These are phyloP conservation scores for Phialocephala sp. DNA, from an alignment of 2,329 filamentous ascomycete species.

Conservation along the genomic window DNA sequence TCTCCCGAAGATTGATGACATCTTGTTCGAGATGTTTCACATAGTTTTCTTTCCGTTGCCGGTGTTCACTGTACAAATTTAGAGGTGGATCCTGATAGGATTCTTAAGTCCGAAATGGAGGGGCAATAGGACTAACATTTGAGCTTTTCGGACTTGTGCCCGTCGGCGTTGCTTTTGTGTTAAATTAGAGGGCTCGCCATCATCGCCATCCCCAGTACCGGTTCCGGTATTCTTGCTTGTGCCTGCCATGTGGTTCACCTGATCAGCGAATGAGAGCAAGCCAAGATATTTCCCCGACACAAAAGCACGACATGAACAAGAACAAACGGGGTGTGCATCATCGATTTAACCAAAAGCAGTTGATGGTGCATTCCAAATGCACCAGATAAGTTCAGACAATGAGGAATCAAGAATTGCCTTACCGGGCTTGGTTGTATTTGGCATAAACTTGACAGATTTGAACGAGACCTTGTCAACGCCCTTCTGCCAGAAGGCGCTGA, in stretches of 20 bases:
- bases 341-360: background rate
- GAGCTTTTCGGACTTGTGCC: constrained; percentile 41
- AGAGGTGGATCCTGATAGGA: background rate
- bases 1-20: constrained; percentile 36
- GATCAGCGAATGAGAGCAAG: constrained; percentile 10
- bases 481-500: constrained; percentile 25
- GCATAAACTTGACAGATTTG: constrained; percentile 26
- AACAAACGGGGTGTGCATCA: background rate
- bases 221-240: constrained; percentile 6
- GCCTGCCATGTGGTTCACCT: constrained; percentile 3
- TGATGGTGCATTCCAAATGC: background rate
- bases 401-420: constrained; percentile 25
- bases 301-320: background rate
- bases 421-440: constrained; percentile 21
- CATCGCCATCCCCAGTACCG: background rate
- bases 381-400: background rate
- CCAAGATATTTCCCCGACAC: background rate
- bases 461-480: constrained; percentile 20
- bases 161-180: constrained; percentile 37
- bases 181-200: constrained; percentile 18
- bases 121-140: constrained; percentile 31
- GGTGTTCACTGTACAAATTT: constrained; percentile 35
- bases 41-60: constrained; percentile 40
- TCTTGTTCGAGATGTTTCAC: constrained; percentile 41
- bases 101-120: background rate